Conservation (phyloP, 805 yeast genomes). For the Candida taoyuanica region DNA sequence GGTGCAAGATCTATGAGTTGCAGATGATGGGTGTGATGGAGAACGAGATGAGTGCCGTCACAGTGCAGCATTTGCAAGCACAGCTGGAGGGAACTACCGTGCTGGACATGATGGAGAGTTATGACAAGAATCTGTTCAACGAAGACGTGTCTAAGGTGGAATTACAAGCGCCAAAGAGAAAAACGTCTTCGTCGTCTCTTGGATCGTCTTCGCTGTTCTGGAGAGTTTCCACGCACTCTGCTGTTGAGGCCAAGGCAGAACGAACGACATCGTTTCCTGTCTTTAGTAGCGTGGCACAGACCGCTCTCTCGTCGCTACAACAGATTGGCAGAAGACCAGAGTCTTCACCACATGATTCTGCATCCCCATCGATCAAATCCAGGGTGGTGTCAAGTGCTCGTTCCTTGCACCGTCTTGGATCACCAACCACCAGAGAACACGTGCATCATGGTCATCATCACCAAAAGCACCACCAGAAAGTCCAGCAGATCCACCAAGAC, state of each 20-base stretch:
- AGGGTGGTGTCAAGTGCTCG: slow-evolving; percentile 2
- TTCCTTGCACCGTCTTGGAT: not conserved
- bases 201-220: slow-evolving; percentile 16
- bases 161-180: slow-evolving; percentile 11
- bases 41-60: slow-evolving; percentile 69
- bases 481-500: slow-evolving; percentile 8
- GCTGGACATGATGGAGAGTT: slow-evolving; percentile 57
- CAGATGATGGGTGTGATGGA: slow-evolving; percentile 99
- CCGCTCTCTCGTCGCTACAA: slow-evolving; percentile 19
- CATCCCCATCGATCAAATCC: not conserved
- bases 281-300: slow-evolving; percentile 19
- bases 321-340: slow-evolving; percentile 14
- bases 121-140: slow-evolving; percentile 56
- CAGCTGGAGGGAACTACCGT: slow-evolving; percentile 35
- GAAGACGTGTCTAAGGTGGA: slow-evolving; percentile 12
- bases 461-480: slow-evolving; percentile 12
- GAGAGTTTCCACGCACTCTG: slow-evolving; percentile 21
- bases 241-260: slow-evolving; percentile 22
- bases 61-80: slow-evolving; percentile 52
- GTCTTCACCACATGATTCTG: slow-evolving; percentile 1
- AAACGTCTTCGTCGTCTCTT: slow-evolving; percentile 7
- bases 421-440: slow-evolving; percentile 4
- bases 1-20: slow-evolving; percentile 88
- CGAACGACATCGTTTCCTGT: slow-evolving; percentile 12
- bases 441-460: no score